These are phyloP conservation scores for Verruconis gallopava DNA, from an alignment of 2,329 filamentous ascomycete genomes.

Conservation along the genomic window DNA sequence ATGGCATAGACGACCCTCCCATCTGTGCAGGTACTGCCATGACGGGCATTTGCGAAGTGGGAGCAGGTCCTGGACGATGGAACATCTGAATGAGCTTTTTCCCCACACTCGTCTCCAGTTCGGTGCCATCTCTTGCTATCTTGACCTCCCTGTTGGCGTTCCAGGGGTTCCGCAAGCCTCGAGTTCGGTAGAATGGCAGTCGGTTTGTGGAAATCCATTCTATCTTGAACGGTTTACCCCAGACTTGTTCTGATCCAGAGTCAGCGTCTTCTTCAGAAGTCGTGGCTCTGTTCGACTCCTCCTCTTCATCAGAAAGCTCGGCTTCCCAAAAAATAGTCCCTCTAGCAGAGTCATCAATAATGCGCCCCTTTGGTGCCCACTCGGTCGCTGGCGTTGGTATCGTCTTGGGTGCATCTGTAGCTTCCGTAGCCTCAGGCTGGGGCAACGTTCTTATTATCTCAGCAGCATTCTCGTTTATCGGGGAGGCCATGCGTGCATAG, in stretches of 20 bases:
- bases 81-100: slow-evolving; percentile 68
- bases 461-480: slow-evolving; percentile 61
- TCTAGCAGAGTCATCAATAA: slow-evolving; percentile 85
- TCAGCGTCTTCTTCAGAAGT: slow-evolving; percentile 8
- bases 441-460: slow-evolving; percentile 8
- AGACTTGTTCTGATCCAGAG: slow-evolving; percentile 16
- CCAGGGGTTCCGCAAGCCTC: slow-evolving; percentile 83
- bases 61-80: slow-evolving; percentile 33
- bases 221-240: slow-evolving; percentile 49
- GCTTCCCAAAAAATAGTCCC: slow-evolving; percentile 97
- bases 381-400: slow-evolving; percentile 69
- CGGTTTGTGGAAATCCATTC: slow-evolving; percentile 78
- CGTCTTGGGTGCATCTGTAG: slow-evolving; percentile 51
- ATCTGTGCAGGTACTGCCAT: not conserved
- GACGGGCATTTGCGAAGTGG: not conserved
- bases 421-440: slow-evolving; percentile 31
- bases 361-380: slow-evolving; percentile 65
- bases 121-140: slow-evolving; percentile 87
- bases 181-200: slow-evolving; percentile 77
- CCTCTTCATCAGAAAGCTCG: slow-evolving; percentile 46
- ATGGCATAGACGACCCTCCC: not conserved
- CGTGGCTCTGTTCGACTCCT: slow-evolving; percentile 26
- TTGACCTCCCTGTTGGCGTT: slow-evolving; percentile 94
- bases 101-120: slow-evolving; percentile 74
- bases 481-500: slow-evolving; percentile 79